phyloP scores from a whole-genome alignment of 2,329 filamentous ascomycete species.

The Talaromyces sp. region DNA sequence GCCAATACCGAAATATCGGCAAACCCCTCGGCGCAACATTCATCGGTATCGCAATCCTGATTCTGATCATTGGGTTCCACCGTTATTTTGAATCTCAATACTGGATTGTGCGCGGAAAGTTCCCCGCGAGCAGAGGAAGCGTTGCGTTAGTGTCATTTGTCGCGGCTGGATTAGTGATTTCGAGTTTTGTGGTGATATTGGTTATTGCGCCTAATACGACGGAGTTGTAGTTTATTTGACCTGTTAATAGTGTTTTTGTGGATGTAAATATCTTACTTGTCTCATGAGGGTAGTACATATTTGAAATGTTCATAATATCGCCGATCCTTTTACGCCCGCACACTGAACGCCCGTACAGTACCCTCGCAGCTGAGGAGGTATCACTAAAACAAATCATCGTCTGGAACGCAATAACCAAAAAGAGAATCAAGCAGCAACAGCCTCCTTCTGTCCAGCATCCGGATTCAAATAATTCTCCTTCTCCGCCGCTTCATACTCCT shows the following conservation, averaged over 20 bases:
- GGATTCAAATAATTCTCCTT: conserved; percentile 83
- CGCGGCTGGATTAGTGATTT: conserved; percentile 55
- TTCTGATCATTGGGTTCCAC: conserved; percentile 61
- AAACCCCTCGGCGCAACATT: conserved; percentile 65
- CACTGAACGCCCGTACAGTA: conserved; percentile 7
- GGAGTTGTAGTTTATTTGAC: conserved; percentile 24
- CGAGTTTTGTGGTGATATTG: conserved; percentile 58
- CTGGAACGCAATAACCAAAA: neutral
- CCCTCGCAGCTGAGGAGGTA: conserved; percentile 9
- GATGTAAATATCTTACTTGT: neutral
- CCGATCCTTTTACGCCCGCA: neutral
- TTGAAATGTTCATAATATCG: neutral
- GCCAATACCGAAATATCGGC: conserved; percentile 49
- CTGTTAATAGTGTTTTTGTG: neutral
- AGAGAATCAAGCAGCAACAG: neutral
- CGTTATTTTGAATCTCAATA: conserved; percentile 65
- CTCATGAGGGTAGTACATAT: neutral
- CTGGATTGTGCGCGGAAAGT: conserved; percentile 64
- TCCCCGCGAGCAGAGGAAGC: conserved; percentile 61
- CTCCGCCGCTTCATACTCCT: conserved; percentile 95
- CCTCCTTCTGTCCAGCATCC: conserved; percentile 50
- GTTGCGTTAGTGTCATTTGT: conserved; percentile 57
- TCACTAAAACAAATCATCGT: neutral
- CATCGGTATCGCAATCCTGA: conserved; percentile 58
- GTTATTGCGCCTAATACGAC: conserved; percentile 48